Percentiles rank a stretch among this genome's conserved stretches.
phyloP scores from a whole-genome alignment of 139 green algal genomes.

The Chlorella sp. region DNA sequence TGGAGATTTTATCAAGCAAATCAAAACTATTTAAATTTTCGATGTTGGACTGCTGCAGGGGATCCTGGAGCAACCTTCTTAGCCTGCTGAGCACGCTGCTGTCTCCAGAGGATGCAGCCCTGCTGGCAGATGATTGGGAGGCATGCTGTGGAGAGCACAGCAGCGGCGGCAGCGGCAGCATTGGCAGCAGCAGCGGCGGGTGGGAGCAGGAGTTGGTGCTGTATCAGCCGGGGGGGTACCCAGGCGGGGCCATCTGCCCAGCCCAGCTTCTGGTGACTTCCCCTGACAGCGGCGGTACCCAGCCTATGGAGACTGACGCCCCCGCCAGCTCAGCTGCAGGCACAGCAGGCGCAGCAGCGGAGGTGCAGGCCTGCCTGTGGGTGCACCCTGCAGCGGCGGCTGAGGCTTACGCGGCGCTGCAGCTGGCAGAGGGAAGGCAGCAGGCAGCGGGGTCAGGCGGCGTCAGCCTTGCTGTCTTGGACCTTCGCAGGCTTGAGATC shows the following conservation, averaged over 20 bases:
- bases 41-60: neutral
- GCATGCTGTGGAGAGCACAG: neutral
- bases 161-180: neutral
- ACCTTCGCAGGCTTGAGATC: slow-evolving; percentile 39
- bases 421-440: neutral
- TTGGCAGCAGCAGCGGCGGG: neutral
- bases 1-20: no score
- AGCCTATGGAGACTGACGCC: neutral
- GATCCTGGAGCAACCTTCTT: neutral
- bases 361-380: slow-evolving; percentile 24
- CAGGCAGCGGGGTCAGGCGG: neutral
- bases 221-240: slow-evolving; percentile 38
- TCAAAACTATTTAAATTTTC: no score
- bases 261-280: slow-evolving; percentile 37
- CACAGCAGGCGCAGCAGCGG: neutral
- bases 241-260: slow-evolving; percentile 40
- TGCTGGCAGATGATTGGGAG: neutral
- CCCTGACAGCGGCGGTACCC: neutral
- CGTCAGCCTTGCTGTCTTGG: neutral
- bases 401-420: slow-evolving; percentile 7
- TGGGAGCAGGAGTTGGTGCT: slow-evolving; percentile 48
- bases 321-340: neutral
- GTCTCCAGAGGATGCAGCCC: neutral
- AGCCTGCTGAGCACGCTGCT: neutral
- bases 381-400: slow-evolving; percentile 26